Percentiles rank a stretch among this genome's conserved stretches.
phyloP scores from a whole-genome alignment of 805 yeast genomes.

The Saccharomycopsis olivae region DNA sequence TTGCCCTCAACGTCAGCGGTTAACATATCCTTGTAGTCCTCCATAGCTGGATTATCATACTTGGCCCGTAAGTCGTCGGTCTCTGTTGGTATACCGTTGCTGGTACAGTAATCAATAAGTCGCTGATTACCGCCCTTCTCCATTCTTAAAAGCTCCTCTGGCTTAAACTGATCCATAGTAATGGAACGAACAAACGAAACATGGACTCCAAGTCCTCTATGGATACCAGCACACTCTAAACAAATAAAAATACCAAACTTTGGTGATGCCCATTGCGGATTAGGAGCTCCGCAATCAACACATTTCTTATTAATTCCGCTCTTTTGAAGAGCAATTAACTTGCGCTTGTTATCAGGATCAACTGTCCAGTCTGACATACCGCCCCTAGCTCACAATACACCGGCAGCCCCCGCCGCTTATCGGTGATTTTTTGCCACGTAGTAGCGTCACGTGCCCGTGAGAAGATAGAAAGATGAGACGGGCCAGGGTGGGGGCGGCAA shows the following conservation, averaged over 20 bases:
- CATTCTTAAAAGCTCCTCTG: constrained; percentile 84
- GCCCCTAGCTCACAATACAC: too few species aligned
- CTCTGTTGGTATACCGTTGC: constrained; percentile 57
- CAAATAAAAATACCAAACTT: constrained; percentile 96
- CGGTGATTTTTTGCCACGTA: too few species aligned
- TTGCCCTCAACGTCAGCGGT: constrained; percentile 66
- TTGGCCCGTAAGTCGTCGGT: constrained; percentile 41
- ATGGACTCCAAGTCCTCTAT: constrained; percentile 93
- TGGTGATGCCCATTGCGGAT: constrained; percentile 99
- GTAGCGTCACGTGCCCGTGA: too few species aligned
- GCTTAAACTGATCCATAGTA: constrained; percentile 97
- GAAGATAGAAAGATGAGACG: too few species aligned
- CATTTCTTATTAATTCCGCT: constrained; percentile 78
- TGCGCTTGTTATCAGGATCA: constrained; percentile 86
- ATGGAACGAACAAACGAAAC: constrained; percentile 92
- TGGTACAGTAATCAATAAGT: constrained; percentile 55
- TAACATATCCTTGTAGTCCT: constrained; percentile 73
- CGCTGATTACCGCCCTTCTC: constrained; percentile 87
- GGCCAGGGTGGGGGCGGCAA: too few species aligned
- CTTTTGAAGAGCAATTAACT: constrained; percentile 66
- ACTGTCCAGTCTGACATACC: constrained; percentile 71
- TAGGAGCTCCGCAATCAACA: constrained; percentile 89
- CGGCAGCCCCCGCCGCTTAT: too few species aligned
- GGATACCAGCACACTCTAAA: constrained; percentile 95
- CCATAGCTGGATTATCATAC: constrained; percentile 87